A percentile compares a stretch with the other conserved stretches of the same genome.
phyloP scores from a whole-genome alignment of 2,329 filamentous ascomycete genomes.

The Lojkania enalia region DNA sequence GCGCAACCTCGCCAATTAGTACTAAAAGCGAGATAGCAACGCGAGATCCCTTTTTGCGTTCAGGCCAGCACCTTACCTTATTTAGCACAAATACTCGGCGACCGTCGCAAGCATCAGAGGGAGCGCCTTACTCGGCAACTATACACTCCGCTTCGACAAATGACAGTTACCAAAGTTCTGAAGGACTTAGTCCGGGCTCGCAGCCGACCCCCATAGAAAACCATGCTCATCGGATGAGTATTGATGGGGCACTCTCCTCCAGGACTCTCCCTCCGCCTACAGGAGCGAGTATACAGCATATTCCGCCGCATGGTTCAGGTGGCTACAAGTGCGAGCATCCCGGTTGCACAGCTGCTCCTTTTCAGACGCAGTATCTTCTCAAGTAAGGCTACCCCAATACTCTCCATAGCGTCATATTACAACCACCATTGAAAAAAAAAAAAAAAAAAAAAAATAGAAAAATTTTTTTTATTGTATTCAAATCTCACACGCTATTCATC shows the following conservation, averaged over 20 bases:
- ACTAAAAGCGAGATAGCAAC: slow-evolving; percentile 31
- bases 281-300: slow-evolving; percentile 32
- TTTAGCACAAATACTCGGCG: slow-evolving; percentile 37
- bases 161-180: slow-evolving; percentile 42
- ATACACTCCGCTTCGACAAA: slow-evolving; percentile 36
- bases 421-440: too few species aligned
- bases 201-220: slow-evolving; percentile 34
- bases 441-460: too few species aligned
- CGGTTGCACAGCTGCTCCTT: slow-evolving; percentile 72
- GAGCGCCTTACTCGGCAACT: slow-evolving; percentile 35
- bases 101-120: slow-evolving; percentile 43
- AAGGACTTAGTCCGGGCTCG: slow-evolving; percentile 39
- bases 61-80: slow-evolving; percentile 31
- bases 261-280: slow-evolving; percentile 38
- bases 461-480: too few species aligned
- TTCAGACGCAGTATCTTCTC: slow-evolving; percentile 75
- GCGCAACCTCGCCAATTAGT: slow-evolving; percentile 38
- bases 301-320: slow-evolving; percentile 32
- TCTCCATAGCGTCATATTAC: too few species aligned
- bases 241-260: slow-evolving; percentile 33
- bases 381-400: slow-evolving; percentile 68
- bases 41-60: slow-evolving; percentile 37
- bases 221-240: slow-evolving; percentile 33
- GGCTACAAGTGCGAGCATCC: slow-evolving; percentile 58
- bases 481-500: too few species aligned